Conservation (phyloP, 306 rosid species). For the Ammopiptanthus mongolicus region DNA sequence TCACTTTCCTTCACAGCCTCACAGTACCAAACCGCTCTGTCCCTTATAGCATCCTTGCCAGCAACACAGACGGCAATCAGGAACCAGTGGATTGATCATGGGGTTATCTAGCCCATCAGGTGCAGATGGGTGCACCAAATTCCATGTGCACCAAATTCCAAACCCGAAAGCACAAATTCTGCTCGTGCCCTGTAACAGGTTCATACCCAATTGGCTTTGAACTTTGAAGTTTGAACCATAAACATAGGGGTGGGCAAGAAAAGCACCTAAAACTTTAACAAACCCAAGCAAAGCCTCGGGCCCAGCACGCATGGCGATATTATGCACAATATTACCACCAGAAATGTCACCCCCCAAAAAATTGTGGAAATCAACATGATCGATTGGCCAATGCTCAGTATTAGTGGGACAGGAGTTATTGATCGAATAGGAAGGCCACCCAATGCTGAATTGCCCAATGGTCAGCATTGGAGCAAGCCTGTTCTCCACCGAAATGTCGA, state of each 20-base stretch:
- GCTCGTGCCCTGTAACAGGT: background rate
- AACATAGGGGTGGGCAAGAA: conserved; percentile 40
- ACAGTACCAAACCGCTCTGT: conserved; percentile 30
- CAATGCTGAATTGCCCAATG: conserved; percentile 37
- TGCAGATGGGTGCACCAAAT: conserved; percentile 24
- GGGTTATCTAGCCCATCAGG: conserved; percentile 28
- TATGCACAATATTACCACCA: conserved; percentile 44
- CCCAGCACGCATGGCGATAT: conserved; percentile 29
- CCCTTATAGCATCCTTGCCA: conserved; percentile 22
- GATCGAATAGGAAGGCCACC: conserved; percentile 15
- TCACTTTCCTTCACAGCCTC: conserved; percentile 23
- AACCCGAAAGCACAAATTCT: background rate
- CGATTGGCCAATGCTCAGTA: conserved; percentile 33
- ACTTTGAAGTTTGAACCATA: too few relatives aligned
- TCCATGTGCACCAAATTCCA: conserved; percentile 36
- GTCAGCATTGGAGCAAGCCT: conserved; percentile 28
- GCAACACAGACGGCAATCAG: conserved; percentile 24
- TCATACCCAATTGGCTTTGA: conserved; percentile 25
- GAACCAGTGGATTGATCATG: conserved; percentile 22
- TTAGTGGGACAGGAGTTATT: background rate
- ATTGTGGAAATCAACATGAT: conserved; percentile 13
- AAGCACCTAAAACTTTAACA: conserved; percentile 14
- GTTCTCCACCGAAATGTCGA: conserved; percentile 40
- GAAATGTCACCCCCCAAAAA: conserved; percentile 49
- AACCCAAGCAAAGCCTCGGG: conserved; percentile 26